These are phyloP conservation scores for Fusarium sp. DNA, from an alignment of 2,329 filamentous ascomycete species.

Conservation along the genomic window DNA sequence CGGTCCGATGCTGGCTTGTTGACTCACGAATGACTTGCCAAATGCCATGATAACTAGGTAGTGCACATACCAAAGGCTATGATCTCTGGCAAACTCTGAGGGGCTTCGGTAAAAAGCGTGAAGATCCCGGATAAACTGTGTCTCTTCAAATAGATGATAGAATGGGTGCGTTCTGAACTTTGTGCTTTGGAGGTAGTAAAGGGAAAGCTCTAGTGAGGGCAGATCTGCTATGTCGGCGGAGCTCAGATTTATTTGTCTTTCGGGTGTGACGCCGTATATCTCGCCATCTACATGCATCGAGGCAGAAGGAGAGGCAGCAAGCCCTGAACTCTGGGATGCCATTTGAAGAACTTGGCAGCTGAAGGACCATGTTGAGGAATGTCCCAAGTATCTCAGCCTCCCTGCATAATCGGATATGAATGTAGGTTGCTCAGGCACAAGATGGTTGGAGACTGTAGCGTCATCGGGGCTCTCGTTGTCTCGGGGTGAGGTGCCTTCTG, in stretches of 20 bases:
- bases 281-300: conserved; percentile 21
- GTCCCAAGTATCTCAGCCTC: conserved; percentile 17
- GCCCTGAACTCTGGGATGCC: neutral
- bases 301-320: neutral
- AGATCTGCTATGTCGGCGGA: conserved; percentile 5
- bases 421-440: conserved; percentile 16
- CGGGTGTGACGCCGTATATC: conserved; percentile 9
- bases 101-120: conserved; percentile 16
- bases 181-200: conserved; percentile 16
- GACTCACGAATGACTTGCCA: conserved; percentile 14
- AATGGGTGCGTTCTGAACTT: conserved; percentile 24
- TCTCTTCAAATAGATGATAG: conserved; percentile 21
- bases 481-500: neutral
- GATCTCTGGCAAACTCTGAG: neutral
- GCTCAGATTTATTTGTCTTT: neutral
- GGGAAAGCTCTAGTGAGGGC: conserved; percentile 18
- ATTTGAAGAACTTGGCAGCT: conserved; percentile 19
- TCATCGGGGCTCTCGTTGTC: conserved; percentile 5
- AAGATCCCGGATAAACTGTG: conserved; percentile 5
- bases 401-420: conserved; percentile 19
- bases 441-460: conserved; percentile 7
- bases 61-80: conserved; percentile 20
- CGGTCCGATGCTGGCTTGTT: conserved; percentile 12
- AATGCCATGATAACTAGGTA: conserved; percentile 25
- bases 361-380: conserved; percentile 29